Evolutionary conservation across 2,329 filamentous ascomycete species (phyloP).

Genomic region (Drechslerella dactyloides): DNA sequence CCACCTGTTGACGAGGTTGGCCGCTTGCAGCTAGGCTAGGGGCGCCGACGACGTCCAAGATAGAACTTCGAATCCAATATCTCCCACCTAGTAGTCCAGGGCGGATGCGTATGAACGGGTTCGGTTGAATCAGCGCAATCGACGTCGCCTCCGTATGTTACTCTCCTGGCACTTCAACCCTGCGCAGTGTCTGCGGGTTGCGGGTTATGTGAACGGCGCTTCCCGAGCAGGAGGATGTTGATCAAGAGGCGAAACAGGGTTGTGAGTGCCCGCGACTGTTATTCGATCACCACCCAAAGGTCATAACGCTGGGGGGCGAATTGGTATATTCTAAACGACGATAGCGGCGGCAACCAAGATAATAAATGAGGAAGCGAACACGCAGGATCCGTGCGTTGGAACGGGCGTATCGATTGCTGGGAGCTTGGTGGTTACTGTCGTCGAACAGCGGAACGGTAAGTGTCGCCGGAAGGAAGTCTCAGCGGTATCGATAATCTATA

Average conservation of each 20-base stretch:
- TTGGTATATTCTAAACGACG: neutral
- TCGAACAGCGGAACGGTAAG: neutral
- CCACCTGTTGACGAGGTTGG: conserved; percentile 25
- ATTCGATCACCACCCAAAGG: neutral
- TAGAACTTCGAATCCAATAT: neutral
- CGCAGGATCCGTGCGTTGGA: neutral
- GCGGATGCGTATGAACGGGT: neutral
- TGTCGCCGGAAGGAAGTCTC: neutral
- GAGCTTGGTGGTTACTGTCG: neutral
- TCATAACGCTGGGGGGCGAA: neutral
- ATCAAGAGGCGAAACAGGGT: conserved; percentile 6
- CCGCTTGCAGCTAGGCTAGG: conserved; percentile 1
- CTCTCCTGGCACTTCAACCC: neutral
- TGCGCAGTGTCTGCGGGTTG: neutral
- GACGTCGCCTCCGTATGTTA: neutral
- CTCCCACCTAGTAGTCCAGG: neutral
- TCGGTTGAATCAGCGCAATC: neutral
- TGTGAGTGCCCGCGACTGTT: neutral
- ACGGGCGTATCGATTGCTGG: neutral
- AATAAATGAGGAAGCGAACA: neutral
- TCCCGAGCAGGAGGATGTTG: neutral
- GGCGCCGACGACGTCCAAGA: neutral
- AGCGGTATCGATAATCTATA: conserved; percentile 2
- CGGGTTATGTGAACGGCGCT: neutral
- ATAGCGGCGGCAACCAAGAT: neutral